phyloP scores from a whole-genome alignment of 345 rosid genomes.

The Ceriops decandra region DNA sequence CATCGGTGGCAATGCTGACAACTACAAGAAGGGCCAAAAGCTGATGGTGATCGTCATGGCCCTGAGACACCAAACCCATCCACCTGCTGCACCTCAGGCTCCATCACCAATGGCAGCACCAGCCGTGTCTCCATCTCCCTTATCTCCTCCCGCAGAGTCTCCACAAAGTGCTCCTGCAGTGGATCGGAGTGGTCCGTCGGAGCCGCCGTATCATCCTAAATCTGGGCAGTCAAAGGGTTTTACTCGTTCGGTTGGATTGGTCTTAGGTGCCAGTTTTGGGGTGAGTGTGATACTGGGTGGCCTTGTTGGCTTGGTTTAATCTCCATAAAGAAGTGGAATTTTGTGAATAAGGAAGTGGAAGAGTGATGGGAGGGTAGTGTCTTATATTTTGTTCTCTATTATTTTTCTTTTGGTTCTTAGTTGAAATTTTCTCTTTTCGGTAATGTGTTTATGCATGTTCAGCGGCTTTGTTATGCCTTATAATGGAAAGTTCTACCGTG shows the following conservation, averaged over 20 bases:
- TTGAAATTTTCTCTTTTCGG: too few relatives aligned
- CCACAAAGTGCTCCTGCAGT: constrained; percentile 11
- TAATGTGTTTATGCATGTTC: too few relatives aligned
- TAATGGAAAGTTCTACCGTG: too few relatives aligned
- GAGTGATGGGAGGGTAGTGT: too few relatives aligned
- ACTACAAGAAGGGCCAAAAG: constrained; percentile 67
- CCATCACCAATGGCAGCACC: constrained; percentile 20
- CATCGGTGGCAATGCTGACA: constrained; percentile 56
- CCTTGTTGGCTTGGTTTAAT: constrained; percentile 22
- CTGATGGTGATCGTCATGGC: constrained; percentile 60
- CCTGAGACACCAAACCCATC: constrained; percentile 26
- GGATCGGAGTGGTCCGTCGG: constrained; percentile 18
- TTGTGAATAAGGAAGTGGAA: background rate
- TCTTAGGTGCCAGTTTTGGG: constrained; percentile 21
- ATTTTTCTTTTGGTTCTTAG: too few relatives aligned
- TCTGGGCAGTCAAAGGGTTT: constrained; percentile 18
- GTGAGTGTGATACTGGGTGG: constrained; percentile 22
- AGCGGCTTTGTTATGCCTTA: too few relatives aligned
- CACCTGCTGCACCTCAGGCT: constrained; percentile 27
- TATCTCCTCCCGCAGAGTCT: constrained; percentile 27
- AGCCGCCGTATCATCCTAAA: constrained; percentile 26
- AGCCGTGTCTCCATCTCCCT: constrained; percentile 4
- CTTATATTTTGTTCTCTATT: too few relatives aligned
- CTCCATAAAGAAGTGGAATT: background rate
- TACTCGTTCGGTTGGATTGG: constrained; percentile 16